Conservation (phyloP, 495 filamentous ascomycete species). For the Clohesyomyces aquaticus region DNA sequence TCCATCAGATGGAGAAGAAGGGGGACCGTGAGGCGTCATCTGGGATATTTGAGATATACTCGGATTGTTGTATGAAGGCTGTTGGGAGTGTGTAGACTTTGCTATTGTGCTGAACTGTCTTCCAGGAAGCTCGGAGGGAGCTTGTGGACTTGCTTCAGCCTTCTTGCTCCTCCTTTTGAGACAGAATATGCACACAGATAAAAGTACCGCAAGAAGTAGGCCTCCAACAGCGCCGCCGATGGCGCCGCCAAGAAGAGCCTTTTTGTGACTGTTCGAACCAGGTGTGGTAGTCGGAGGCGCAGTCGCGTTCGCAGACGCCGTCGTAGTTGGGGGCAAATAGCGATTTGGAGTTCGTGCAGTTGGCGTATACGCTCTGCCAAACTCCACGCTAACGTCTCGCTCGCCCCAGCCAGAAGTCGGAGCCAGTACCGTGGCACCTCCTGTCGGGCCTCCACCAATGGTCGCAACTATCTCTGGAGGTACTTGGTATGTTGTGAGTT, state of each 20-base stretch:
- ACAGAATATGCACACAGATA: not conserved
- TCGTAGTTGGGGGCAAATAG: not conserved
- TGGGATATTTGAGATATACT: not conserved
- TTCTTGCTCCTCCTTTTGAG: not conserved
- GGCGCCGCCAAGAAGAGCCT: constrained; percentile 1
- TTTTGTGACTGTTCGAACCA: not conserved
- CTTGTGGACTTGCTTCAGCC: not conserved
- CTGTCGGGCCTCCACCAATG: constrained; percentile 46
- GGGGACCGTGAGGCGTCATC: not conserved
- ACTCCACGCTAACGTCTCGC: constrained; percentile 5
- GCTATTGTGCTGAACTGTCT: not conserved
- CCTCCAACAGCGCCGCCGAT: not conserved
- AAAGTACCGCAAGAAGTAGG: not conserved
- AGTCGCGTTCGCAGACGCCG: not conserved
- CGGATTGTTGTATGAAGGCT: not conserved
- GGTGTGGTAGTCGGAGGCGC: not conserved
- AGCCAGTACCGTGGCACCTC: constrained; percentile 10
- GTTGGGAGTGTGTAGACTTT: not conserved
- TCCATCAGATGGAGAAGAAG: not conserved
- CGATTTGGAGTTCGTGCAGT: constrained; percentile 12
- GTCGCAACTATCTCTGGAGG: constrained; percentile 48
- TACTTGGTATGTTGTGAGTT: constrained; percentile 49
- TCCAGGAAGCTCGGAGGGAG: not conserved
- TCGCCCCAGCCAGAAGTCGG: constrained; percentile 12
- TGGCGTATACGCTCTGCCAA: constrained; percentile 9